These are phyloP conservation scores for Pseudocercospora cruenta DNA, from an alignment of 2,329 filamentous ascomycete species.

Conservation along the genomic window DNA sequence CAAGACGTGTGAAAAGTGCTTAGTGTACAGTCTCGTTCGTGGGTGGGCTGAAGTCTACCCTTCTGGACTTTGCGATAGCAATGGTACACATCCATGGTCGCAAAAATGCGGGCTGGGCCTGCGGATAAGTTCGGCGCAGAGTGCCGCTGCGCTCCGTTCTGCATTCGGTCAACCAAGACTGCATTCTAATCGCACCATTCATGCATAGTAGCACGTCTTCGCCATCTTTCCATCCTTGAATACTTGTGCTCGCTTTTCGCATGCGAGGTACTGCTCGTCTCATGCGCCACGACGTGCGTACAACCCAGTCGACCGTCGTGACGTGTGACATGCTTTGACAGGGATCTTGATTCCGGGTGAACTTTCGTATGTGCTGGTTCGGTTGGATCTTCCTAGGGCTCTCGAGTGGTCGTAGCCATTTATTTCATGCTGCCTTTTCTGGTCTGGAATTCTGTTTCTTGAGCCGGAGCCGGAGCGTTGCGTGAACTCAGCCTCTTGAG, in stretches of 20 bases:
- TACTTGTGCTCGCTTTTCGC: not conserved
- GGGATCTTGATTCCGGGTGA: not conserved
- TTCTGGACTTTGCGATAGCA: not conserved
- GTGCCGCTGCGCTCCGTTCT: not conserved
- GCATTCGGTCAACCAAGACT: not conserved
- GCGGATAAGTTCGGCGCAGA: not conserved
- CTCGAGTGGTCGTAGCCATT: not conserved
- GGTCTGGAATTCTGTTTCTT: not conserved
- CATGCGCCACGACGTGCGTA: not conserved
- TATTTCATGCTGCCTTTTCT: not conserved
- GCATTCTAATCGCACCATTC: not conserved
- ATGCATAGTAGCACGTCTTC: not conserved
- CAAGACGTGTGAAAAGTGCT: not conserved
- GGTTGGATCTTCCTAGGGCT: not conserved
- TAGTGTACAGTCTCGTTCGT: not conserved
- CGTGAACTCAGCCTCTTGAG: not conserved
- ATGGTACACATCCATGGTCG: not conserved
- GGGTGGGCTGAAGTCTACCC: not conserved
- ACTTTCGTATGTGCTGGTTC: not conserved
- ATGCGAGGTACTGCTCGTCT: not conserved
- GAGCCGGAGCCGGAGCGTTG: not conserved
- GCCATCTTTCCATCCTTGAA: not conserved
- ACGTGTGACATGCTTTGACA: not conserved
- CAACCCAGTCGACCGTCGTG: not conserved
- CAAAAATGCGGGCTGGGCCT: not conserved